phyloP scores from a whole-genome alignment of 2,329 filamentous ascomycete species.

The Pseudogymnoascus destructans region DNA sequence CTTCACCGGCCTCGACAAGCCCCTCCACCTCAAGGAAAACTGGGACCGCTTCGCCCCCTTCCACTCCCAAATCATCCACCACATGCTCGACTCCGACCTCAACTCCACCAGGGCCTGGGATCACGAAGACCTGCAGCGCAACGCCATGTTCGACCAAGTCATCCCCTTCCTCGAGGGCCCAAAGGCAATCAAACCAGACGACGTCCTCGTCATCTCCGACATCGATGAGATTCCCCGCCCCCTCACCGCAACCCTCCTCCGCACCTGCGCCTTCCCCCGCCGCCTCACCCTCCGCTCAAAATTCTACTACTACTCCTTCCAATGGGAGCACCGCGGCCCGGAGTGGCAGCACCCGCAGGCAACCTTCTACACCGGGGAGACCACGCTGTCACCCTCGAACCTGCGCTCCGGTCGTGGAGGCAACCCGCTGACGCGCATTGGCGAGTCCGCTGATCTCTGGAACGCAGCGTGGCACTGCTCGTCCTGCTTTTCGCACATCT shows the following conservation, averaged over 20 bases:
- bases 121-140: slow-evolving; percentile 29
- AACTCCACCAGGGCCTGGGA: slow-evolving; percentile 24
- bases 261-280: slow-evolving; percentile 38
- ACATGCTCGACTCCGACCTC: slow-evolving; percentile 24
- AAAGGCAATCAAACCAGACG: slow-evolving; percentile 33
- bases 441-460: slow-evolving; percentile 33
- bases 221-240: slow-evolving; percentile 46
- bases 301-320: slow-evolving; percentile 47
- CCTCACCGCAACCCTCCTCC: slow-evolving; percentile 34
- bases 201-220: slow-evolving; percentile 45
- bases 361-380: slow-evolving; percentile 37
- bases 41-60: slow-evolving; percentile 27
- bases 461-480: slow-evolving; percentile 51
- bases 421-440: slow-evolving; percentile 27
- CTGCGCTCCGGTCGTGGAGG: slow-evolving; percentile 37
- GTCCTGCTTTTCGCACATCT: slow-evolving; percentile 44
- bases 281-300: slow-evolving; percentile 38
- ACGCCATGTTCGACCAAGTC: slow-evolving; percentile 30
- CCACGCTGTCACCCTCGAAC: slow-evolving; percentile 41
- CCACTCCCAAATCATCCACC: slow-evolving; percentile 31
- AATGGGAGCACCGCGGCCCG: slow-evolving; percentile 34
- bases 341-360: slow-evolving; percentile 49
- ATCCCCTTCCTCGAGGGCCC: slow-evolving; percentile 35
- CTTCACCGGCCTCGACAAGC: slow-evolving; percentile 29
- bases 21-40: slow-evolving; percentile 27